Evolutionary conservation across 352 stramenopile species (phyloP), one percentile per base, ranked within the genome.

Genomic region (Phytophthora sp.): DNA sequence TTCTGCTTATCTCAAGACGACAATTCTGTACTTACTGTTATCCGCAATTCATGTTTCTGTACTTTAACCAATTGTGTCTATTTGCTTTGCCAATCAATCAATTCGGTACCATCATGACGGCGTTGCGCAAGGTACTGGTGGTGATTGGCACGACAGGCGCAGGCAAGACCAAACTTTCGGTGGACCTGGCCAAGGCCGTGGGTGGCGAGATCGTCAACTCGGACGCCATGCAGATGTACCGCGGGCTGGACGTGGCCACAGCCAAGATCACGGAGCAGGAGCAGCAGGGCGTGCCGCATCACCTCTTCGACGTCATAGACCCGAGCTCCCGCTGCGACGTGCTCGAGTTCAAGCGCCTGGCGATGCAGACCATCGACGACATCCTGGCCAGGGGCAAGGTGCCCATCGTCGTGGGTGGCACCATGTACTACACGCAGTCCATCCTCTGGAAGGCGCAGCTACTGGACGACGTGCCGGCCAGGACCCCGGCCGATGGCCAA

Each of bases 351-450:
- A 92, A 95, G 68, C 66, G 81, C 7, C 54, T 81, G 31, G 91
- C 91, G 27, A 59, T 94, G 57, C 41, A 66, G 12, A 73, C 78
- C 53, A 97, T 98, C 50, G 80, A 96, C 18, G 88, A 96, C 38
- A 90, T 98, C 12, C 61, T 92, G 47, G 74, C 74, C 38, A 74
- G 88, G n/a, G 90, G 89, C 39, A 97, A 96, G 56, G 74, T 97
- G 31, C 91, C 91, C 3, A 94, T 98, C 42, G 74, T 98, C n/a
- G 91, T 97, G 9, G 91, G 91, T 24, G 91, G 91, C 44, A 98
- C 91, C 30, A 94, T 97, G 80, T 98, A 98, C 73, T 98, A 98
- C 74, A 95, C 90, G 50, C 91, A 98, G 63, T 88, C 86, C 20
- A 76, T 98, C 30, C 73, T 98, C 30, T 97, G 89, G 89, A 89